Evolutionary conservation across 345 rosid genomes (phyloP), one percentile per base, ranked within the genome.

Genomic region (Toxicodendron radicans): DNA sequence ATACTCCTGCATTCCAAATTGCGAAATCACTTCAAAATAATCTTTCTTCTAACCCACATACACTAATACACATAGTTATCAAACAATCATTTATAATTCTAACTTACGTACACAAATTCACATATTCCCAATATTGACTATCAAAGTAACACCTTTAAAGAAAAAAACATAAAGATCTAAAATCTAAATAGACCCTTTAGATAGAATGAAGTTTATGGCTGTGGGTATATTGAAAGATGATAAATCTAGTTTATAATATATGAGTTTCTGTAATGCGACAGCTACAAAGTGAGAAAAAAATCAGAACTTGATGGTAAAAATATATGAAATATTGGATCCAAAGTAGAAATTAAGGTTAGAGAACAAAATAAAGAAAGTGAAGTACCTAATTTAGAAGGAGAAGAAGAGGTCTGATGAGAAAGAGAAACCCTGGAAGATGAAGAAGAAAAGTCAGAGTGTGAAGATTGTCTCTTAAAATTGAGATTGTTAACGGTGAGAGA

Each of bases 301-400:
- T 38, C 7, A 2, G 18, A 54, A 56, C 41, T 38, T 13, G 14
- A 20, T 35, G 4, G 63, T 14, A 41, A 35, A 68, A 21, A 16
- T 45, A 7, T 2, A 41, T 24, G 35, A 24, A 58, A 58, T 41
- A 70, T 21, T 8, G 52, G 73, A 70, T 70, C 64, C 64, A 41
- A 35, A 57, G 54, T 0, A 43, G 16, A 64, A 70, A 35, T 43
- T 38, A 38, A 57, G 65, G 7, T 41, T 0, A 27, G 30, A 27
- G 30, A 2, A 45, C 33, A 70, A 58, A 58, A 10, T 16, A 0
- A 24, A 33, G 7, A 71, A 49, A 38, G 8, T 0, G 10, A 12
- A 3, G 64, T 63, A 93, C 97, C 94, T 78, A 87, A 73, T 78
- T 57, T 84, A 66, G 70, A 48, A 70, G 78, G 61, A 21, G 83